A percentile compares a stretch with the other conserved stretches of the same genome.
Evolutionary conservation across 305 asterid species (phyloP).

Genomic region (Fraxinus velutina): DNA sequence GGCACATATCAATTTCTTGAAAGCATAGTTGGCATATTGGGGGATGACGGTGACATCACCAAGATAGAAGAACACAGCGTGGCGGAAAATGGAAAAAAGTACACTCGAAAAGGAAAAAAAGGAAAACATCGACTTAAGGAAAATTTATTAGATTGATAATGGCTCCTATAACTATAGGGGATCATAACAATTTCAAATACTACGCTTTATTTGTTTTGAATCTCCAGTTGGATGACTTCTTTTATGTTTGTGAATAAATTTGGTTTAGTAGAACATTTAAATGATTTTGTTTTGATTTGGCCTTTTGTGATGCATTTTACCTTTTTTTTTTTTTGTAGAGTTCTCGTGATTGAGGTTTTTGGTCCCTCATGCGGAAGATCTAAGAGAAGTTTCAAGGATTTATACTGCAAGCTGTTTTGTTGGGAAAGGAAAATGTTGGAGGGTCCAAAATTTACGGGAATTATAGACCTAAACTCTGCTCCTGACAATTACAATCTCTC

Average conservation of each 20-base stretch:
- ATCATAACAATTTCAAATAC: background rate
- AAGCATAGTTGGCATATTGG: background rate
- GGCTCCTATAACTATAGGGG: background rate
- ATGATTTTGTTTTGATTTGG: background rate
- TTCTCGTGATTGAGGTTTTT: slow-evolving; percentile 23
- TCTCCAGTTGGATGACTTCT: background rate
- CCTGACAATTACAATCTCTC: slow-evolving; percentile 74
- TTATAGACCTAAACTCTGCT: slow-evolving; percentile 68
- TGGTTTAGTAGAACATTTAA: background rate
- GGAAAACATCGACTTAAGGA: background rate
- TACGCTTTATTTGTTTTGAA: background rate
- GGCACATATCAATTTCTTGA: background rate
- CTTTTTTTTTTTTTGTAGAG: slow-evolving; percentile 11
- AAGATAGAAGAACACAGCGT: background rate
- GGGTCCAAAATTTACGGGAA: slow-evolving; percentile 79
- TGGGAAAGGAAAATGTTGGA: slow-evolving; percentile 66
- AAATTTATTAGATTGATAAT: background rate
- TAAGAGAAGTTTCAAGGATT: slow-evolving; percentile 29
- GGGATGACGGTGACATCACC: background rate
- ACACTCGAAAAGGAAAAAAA: background rate
- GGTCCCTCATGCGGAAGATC: slow-evolving; percentile 45
- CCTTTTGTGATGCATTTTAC: background rate
- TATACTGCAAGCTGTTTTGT: slow-evolving; percentile 20
- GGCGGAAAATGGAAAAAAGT: background rate
- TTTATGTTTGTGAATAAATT: background rate